Conservation (phyloP, 2,329 filamentous ascomycete species). For the Cephalotrichum gorgonifer region DNA sequence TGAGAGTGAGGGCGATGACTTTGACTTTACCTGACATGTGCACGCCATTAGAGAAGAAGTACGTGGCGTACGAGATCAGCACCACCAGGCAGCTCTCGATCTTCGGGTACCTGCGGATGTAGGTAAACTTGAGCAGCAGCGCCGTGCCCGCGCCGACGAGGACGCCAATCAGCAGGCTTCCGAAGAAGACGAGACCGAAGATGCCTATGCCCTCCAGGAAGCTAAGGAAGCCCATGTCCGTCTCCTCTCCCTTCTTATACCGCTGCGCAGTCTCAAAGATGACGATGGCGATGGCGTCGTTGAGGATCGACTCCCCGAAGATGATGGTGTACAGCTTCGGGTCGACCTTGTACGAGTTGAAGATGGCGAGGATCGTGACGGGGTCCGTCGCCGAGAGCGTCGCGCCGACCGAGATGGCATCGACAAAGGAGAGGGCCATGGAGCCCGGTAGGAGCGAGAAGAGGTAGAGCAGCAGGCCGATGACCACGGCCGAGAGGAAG, state of each 20-base stretch:
- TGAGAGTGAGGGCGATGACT: no score
- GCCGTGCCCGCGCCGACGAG: conserved; percentile 80
- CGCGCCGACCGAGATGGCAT: conserved; percentile 92
- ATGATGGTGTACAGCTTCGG: conserved; percentile 98
- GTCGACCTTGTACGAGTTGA: conserved; percentile 98
- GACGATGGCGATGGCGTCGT: conserved; percentile 97
- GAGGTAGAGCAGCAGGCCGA: conserved; percentile 77
- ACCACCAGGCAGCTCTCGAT: conserved; percentile 94
- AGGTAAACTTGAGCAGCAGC: conserved; percentile 85
- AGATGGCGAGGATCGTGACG: conserved; percentile 95
- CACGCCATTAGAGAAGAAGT: conserved; percentile 94
- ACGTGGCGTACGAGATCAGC: conserved; percentile 88
- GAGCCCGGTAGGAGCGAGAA: conserved; percentile 82
- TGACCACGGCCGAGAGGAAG: conserved; percentile 91
- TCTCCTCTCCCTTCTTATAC: conserved; percentile 68
- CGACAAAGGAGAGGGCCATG: conserved; percentile 79
- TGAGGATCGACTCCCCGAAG: conserved; percentile 95
- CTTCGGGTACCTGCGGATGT: conserved; percentile 84
- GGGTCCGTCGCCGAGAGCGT: conserved; percentile 95
- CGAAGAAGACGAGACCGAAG: conserved; percentile 94
- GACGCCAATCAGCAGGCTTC: conserved; percentile 81
- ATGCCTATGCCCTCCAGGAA: conserved; percentile 87
- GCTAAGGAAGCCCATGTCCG: conserved; percentile 65
- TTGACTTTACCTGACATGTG: conserved; percentile 75
- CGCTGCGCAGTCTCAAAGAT: conserved; percentile 95